Evolutionary conservation across 176 grass and related monocot genomes (phyloP), one percentile per base, ranked within the genome.

Genomic region (Puccinellia tenuiflora): DNA sequence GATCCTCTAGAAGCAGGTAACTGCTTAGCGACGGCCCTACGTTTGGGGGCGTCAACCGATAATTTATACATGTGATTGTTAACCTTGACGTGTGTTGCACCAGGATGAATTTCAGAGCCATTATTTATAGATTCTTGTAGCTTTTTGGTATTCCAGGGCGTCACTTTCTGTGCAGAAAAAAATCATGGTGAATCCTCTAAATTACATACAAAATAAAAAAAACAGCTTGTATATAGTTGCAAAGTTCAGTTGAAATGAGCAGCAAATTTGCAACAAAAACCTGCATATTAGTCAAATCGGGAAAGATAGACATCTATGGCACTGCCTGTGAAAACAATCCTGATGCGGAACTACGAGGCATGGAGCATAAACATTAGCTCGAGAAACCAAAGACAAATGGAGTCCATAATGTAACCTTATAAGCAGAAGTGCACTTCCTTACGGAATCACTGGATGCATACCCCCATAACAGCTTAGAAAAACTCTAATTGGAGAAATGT

Each of bases 31-130:
- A 83, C 52, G 1, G 77, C 42, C 74, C 39, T 59, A 8, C 95
- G 92, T 85, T 86, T 89, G 18, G 50, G 33, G 35, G 37, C 57
- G 24, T 68, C 85, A 39, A 39, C 75, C 65, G 89, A 89, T 70
- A 98, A 76, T 81, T 93, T 95, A 76, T 86, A 92, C 70, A 46
- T 86, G 59, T 60, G 62, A 42, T 86, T 84, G 11, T 83, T 84
- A 83, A 93, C 92, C 82, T 86, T 98, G 64, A 84, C 93, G 79
- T 95, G 88, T 53, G 95, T 95, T 42, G 95, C 95, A 22, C 95
- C 95, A 52, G 95, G 92, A 86, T 93, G 92, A 82, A 86, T 85
- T 61, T 98, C 92, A 57, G 86, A 82, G 10, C 95, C 95, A 77
- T 98, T 98, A 34, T 79, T 85, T 61, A 98, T 56, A 86, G 95